Evolutionary conservation across 2,329 filamentous ascomycete genomes (phyloP).

Genomic region (Phaeoacremonium minimum): DNA sequence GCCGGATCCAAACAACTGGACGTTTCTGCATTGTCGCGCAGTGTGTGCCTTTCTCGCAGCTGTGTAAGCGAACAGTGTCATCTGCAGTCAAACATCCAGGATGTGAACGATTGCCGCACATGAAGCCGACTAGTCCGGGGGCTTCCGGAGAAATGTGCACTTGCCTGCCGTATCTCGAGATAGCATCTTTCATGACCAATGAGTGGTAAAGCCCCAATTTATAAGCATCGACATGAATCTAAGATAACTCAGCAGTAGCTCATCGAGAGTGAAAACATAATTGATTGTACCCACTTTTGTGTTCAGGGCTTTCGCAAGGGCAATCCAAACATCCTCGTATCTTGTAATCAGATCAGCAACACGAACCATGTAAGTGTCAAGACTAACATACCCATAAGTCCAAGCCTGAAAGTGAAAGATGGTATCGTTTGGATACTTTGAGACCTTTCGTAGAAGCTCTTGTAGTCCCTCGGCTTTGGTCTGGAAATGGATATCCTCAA

Average conservation of each 20-base stretch:
- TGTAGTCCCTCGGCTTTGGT: slow-evolving; percentile 70
- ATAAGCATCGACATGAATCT: slow-evolving; percentile 82
- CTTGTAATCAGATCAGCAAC: slow-evolving; percentile 19
- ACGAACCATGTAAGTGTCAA: background rate
- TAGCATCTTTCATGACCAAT: slow-evolving; percentile 42
- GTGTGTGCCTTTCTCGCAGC: slow-evolving; percentile 71
- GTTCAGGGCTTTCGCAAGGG: slow-evolving; percentile 65
- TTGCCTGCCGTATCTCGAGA: slow-evolving; percentile 31
- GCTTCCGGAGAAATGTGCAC: slow-evolving; percentile 52
- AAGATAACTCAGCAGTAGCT: too few species aligned
- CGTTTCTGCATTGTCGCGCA: slow-evolving; percentile 44
- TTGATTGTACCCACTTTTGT: slow-evolving; percentile 43
- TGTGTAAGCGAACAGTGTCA: slow-evolving; percentile 66
- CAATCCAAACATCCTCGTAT: slow-evolving; percentile 90
- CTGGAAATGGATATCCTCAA: slow-evolving; percentile 40
- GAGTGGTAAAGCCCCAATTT: slow-evolving; percentile 69
- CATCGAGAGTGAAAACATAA: slow-evolving; percentile 7
- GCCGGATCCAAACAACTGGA: slow-evolving; percentile 69
- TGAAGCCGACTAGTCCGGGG: slow-evolving; percentile 66
- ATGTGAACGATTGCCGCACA: slow-evolving; percentile 66
- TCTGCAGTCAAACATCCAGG: slow-evolving; percentile 68
- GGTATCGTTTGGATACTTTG: slow-evolving; percentile 65
- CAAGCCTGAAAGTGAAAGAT: slow-evolving; percentile 82
- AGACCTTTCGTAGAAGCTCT: slow-evolving; percentile 68
- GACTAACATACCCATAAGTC: slow-evolving; percentile 63